Base-by-base conservation (phyloP, 176 grass and related monocot genomes). In the Calamus simplicifolius region DNA sequence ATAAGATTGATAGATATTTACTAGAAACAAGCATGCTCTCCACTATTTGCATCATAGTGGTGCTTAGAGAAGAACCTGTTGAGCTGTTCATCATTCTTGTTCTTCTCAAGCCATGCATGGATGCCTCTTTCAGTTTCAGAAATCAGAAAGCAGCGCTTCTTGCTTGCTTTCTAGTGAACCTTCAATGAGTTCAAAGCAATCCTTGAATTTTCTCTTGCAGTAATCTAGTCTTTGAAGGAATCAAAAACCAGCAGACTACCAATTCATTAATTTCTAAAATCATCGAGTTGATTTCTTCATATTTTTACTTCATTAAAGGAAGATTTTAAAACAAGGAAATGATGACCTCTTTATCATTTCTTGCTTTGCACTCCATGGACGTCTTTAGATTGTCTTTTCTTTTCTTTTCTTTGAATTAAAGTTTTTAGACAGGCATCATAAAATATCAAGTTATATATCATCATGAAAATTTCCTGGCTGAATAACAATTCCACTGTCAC, bases 81-180 rank as follows among this genome's bases (percentile, higher is more conserved):
- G 28, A 43, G 18, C 53, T 56, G 7, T 5, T 21, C 7, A 10
- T n/a, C 19, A 13, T 69, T 57, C 38, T 62, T 88, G 75, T 92
- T 97, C 77, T 97, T 97, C 52, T 85, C 23, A 19, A 97, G 84
- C 93, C 93, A 97, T n/a, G 87, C 73, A 18, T 85, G 81, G 49
- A 98, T 92, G 16, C 70, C 51, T 78, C 85, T 92, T 58, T 92
- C 93, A 25, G 93, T 69, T 49, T 98, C 84, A 16, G 84, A 82
- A 8, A 80, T 98, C 84, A 16, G 84, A 82, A 8, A 80, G 79
- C 53, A 75, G 69, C 5, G 85, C 87, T 31, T 76, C 75, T 14
- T 51, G 61, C 76, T 98, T 89, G 55, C 83, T 66, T 69, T 77
- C 83, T 29, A 57, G 48, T 3, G 70, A 64, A 12, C 79, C 75